phyloP scores from a whole-genome alignment of 2,329 filamentous ascomycete species.

The Epichloe brachyelytri region DNA sequence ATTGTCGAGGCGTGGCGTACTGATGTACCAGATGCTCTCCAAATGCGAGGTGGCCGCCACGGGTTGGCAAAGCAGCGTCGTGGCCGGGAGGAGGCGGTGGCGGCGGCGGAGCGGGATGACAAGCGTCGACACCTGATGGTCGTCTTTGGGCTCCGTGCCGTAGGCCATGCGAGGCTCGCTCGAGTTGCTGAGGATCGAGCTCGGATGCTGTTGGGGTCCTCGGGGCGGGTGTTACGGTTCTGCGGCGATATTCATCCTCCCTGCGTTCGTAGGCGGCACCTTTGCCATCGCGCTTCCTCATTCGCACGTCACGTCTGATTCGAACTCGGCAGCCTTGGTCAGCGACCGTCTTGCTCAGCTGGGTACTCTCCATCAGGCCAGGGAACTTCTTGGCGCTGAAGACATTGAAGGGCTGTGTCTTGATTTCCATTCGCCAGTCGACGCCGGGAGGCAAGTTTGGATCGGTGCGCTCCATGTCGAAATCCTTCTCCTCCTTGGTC shows the following conservation, averaged over 20 bases:
- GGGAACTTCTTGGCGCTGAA: constrained; percentile 99
- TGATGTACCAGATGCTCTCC: constrained; percentile 21
- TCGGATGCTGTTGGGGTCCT: constrained; percentile 25
- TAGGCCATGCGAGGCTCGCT: constrained; percentile 35
- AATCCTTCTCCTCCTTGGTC: constrained; percentile 72
- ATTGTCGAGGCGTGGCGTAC: constrained; percentile 23
- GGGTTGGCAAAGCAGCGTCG: constrained; percentile 14
- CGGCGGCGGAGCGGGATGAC: constrained; percentile 23
- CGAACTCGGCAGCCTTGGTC: constrained; percentile 95
- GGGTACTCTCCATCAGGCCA: constrained; percentile 78
- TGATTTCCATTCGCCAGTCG: constrained; percentile 79
- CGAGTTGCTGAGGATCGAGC: constrained; percentile 49
- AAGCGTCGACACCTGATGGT: constrained; percentile 35
- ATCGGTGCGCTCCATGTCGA: constrained; percentile 41
- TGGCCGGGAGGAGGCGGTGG: constrained; percentile 14
- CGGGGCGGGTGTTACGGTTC: constrained; percentile 23
- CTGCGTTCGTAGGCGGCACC: constrained; percentile 42
- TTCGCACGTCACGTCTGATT: constrained; percentile 85
- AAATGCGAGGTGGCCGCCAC: constrained; percentile 21
- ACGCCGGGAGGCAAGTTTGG: constrained; percentile 42
- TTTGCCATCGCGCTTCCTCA: constrained; percentile 73
- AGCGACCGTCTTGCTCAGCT: constrained; percentile 77
- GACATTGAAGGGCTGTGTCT: constrained; percentile 75
- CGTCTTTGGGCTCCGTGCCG: constrained; percentile 28
- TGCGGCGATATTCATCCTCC: constrained; percentile 47